Base-by-base conservation (phyloP, 2,329 filamentous ascomycete genomes). In the Penicillium sp. region DNA sequence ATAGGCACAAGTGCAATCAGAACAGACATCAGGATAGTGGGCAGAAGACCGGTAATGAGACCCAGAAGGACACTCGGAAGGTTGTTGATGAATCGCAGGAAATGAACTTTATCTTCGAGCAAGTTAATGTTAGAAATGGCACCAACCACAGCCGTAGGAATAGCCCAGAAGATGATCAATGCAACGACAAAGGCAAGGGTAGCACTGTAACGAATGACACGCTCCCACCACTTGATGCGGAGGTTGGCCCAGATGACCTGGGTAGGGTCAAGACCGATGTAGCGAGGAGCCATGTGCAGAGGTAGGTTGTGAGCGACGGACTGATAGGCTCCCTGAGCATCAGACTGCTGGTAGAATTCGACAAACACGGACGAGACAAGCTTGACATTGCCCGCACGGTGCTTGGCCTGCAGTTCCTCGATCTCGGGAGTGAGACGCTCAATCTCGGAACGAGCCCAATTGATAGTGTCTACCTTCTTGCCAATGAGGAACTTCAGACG, bases 381-480 rank as follows among this genome's bases (percentile, higher is more conserved):
- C 50, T 82, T 78, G 37, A 76, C 81, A 31, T 86, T 77, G 42
- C 86, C 81, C 22, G 75, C 71, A 40, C 77, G 78, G 63, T 91
- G 87, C 40, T 78, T 76, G 32, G 75, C 77, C 65, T 93, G 87
- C 20, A 81, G 77, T 34, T 79, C 74, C 40, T 86, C 78, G 24
- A 89, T 84, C 50, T 86, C 77, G 0, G 86, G 84, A 42, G 85
- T 84, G 36, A 94, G 79, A 40, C 82, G 82, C 54, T 85, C 80
- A 42, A 96, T 80, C 67, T 94, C 86, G 1, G 77, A 74, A 42
- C 93, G 86, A 53, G 83, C 86, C 86, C 87, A 96, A 52, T 91
- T 82, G 67, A 98, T 96, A 0, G 89, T 93, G 70, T 98, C 93
- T 13, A 96, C 90, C 67, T 95, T 93, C 64, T 89, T 84, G 56